phyloP scores from a whole-genome alignment of 2,329 filamentous ascomycete species.

The Pyrenochaeta sp. region DNA sequence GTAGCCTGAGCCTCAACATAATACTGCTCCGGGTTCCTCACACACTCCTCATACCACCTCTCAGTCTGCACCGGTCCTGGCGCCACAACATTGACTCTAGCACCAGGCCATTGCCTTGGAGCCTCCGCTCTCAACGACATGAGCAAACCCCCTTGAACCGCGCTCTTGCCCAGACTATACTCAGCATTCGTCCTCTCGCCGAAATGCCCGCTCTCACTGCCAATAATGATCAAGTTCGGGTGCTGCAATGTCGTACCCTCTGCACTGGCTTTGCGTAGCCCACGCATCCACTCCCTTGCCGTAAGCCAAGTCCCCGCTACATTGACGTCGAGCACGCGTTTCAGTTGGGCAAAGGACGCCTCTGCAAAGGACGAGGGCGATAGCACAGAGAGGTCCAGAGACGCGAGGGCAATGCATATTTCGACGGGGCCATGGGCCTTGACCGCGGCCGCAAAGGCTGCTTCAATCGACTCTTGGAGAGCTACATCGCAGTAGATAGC shows the following conservation, averaged over 20 bases:
- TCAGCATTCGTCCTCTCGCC: conserved; percentile 54
- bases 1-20: conserved; percentile 56
- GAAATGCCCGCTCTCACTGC: conserved; percentile 55
- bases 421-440: conserved; percentile 46
- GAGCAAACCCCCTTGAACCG: conserved; percentile 55
- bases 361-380: conserved; percentile 49
- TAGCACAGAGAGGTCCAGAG: conserved; percentile 54
- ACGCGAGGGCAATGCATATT: conserved; percentile 54
- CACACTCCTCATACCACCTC: conserved; percentile 53
- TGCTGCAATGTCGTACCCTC: conserved; percentile 28
- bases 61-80: conserved; percentile 56
- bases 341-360: conserved; percentile 50
- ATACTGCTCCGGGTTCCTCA: conserved; percentile 47
- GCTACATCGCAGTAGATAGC: conserved; percentile 46
- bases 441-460: conserved; percentile 45
- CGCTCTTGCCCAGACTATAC: conserved; percentile 56
- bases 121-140: conserved; percentile 53
- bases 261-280: conserved; percentile 37
- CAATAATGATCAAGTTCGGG: conserved; percentile 54
- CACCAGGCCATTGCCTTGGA: conserved; percentile 45
- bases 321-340: conserved; percentile 53
- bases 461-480: conserved; percentile 41
- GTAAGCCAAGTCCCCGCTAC: conserved; percentile 49
- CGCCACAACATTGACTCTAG: conserved; percentile 57
- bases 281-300: conserved; percentile 52